These are phyloP conservation scores for Gynandropsis gynandra DNA, from an alignment of 345 rosid species.

Conservation along the genomic window DNA sequence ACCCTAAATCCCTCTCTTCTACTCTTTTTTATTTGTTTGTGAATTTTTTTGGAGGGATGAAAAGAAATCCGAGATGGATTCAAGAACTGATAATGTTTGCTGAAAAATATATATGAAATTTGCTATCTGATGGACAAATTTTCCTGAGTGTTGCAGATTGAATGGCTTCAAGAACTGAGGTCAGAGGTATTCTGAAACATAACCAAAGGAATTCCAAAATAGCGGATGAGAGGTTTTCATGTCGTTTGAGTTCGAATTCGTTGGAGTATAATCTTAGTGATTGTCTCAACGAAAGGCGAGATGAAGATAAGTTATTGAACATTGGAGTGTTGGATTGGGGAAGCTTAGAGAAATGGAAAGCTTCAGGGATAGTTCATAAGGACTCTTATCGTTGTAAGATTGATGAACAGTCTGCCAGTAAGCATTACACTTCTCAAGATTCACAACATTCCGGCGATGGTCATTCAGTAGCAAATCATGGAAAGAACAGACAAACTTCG, in stretches of 20 bases:
- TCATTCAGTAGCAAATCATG: too few species aligned
- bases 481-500: too few species aligned
- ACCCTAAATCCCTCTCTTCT: too few species aligned
- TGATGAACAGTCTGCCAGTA: slow-evolving; percentile 21
- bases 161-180: slow-evolving; percentile 32
- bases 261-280: slow-evolving; percentile 24
- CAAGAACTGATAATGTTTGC: too few species aligned
- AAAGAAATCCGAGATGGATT: too few species aligned
- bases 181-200: slow-evolving; percentile 32
- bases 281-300: slow-evolving; percentile 27
- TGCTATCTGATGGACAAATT: neutral
- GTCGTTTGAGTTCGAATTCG: slow-evolving; percentile 25
- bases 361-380: too few species aligned
- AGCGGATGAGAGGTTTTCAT: too few species aligned
- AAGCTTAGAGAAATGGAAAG: slow-evolving; percentile 62
- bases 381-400: too few species aligned
- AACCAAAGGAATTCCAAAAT: slow-evolving; percentile 27
- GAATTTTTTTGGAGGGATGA: too few species aligned
- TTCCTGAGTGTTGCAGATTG: slow-evolving; percentile 12
- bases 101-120: too few species aligned
- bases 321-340: slow-evolving; percentile 91
- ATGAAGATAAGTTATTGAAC: slow-evolving; percentile 64
- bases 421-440: slow-evolving; percentile 32
- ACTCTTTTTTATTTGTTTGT: too few species aligned
- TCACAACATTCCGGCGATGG: slow-evolving; percentile 32